Conservation (phyloP, 495 filamentous ascomycete genomes). For the Aspergillus heteromorphus region DNA sequence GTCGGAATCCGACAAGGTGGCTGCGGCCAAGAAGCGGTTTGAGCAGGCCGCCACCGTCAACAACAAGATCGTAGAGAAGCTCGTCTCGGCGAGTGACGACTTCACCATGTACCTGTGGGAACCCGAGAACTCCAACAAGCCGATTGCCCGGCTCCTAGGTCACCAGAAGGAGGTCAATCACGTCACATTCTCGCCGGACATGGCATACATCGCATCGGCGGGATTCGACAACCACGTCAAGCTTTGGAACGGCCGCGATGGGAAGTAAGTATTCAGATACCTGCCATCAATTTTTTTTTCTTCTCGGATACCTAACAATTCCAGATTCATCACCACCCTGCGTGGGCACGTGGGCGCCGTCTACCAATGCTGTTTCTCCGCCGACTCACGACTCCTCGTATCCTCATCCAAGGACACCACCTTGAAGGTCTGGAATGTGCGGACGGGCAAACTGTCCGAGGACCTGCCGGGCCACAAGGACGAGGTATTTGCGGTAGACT, state of each 20-base stretch:
- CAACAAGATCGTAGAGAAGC: constrained; percentile 73
- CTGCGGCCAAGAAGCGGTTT: constrained; percentile 78
- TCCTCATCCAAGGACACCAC: constrained; percentile 90
- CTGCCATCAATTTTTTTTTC: not conserved
- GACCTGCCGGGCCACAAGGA: constrained; percentile 94
- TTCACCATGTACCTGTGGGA: constrained; percentile 98
- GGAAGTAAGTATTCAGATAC: constrained; percentile 42
- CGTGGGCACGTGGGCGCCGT: constrained; percentile 91
- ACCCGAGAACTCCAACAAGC: constrained; percentile 71
- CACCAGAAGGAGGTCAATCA: constrained; percentile 97
- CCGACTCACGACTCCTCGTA: constrained; percentile 80
- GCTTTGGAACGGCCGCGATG: constrained; percentile 71
- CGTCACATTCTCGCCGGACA: constrained; percentile 89
- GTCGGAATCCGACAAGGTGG: constrained; percentile 62
- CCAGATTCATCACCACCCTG: constrained; percentile 73
- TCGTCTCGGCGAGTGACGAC: constrained; percentile 90
- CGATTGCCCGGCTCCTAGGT: constrained; percentile 78
- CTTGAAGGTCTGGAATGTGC: constrained; percentile 88
- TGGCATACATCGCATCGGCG: constrained; percentile 75
- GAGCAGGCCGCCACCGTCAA: constrained; percentile 78
- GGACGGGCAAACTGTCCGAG: constrained; percentile 72
- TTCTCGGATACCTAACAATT: not conserved
- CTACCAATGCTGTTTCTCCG: constrained; percentile 83
- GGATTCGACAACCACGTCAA: constrained; percentile 92
- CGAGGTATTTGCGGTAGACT: constrained; percentile 91